These are phyloP conservation scores for Fomitiporia mediterranea DNA, from an alignment of 1,284 basidiomycete species.

Conservation along the genomic window DNA sequence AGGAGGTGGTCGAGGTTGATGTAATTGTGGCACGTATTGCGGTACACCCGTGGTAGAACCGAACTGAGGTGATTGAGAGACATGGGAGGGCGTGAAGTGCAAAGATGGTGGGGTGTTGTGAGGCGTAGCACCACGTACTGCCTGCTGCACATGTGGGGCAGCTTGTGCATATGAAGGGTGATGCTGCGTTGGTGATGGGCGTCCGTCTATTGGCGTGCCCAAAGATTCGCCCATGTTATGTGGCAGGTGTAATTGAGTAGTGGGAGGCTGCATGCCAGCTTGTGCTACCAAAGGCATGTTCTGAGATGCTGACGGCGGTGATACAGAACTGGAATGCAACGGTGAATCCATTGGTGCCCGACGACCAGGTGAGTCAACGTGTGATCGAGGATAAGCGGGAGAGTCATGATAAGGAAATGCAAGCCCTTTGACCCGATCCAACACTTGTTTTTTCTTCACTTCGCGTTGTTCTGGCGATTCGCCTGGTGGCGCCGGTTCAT, in stretches of 20 bases:
- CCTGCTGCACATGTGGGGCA: slow-evolving; percentile 15
- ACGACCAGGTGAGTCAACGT: slow-evolving; percentile 15
- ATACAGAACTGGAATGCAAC: not conserved
- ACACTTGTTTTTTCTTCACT: slow-evolving; percentile 52
- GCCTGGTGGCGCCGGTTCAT: slow-evolving; percentile 41
- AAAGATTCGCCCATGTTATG: slow-evolving; percentile 1
- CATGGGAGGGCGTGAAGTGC: not conserved
- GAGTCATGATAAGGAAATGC: slow-evolving; percentile 66
- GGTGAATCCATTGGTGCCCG: slow-evolving; percentile 12
- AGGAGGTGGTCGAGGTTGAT: slow-evolving; percentile 7
- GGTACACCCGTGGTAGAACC: not conserved
- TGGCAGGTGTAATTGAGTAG: slow-evolving; percentile 12
- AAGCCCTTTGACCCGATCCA: slow-evolving; percentile 63
- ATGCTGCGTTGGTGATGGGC: slow-evolving; percentile 3
- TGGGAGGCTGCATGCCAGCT: not conserved
- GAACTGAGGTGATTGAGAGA: not conserved
- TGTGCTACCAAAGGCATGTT: not conserved
- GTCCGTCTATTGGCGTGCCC: slow-evolving; percentile 2
- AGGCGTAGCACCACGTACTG: slow-evolving; percentile 3
- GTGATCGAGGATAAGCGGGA: slow-evolving; percentile 38
- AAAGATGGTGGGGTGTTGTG: slow-evolving; percentile 3
- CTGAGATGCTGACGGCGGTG: slow-evolving; percentile 4
- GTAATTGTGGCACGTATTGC: slow-evolving; percentile 14
- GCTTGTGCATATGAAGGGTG: slow-evolving; percentile 16
- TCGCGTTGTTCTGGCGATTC: slow-evolving; percentile 44